phyloP scores from a whole-genome alignment of 2,329 filamentous ascomycete species.

The Fusarium nelsonii region DNA sequence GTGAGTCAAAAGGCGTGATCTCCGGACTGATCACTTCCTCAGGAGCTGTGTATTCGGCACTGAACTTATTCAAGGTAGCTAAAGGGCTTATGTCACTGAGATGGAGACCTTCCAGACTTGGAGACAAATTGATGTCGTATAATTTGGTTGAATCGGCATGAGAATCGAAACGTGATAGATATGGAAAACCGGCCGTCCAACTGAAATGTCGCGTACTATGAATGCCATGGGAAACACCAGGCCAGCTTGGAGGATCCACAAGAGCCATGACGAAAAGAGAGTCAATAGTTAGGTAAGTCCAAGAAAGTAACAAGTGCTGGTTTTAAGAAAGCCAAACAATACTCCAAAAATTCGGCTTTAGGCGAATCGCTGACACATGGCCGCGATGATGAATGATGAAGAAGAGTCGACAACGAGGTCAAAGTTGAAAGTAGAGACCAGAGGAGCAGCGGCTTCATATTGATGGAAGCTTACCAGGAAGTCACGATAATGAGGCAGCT shows the following conservation, averaged over 20 bases:
- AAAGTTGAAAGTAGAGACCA: not conserved
- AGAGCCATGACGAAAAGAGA: conserved; percentile 53
- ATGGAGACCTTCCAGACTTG: conserved; percentile 39
- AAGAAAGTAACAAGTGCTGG: conserved; percentile 53
- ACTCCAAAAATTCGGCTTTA: conserved; percentile 47
- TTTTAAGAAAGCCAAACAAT: conserved; percentile 61
- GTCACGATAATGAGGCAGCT: not conserved
- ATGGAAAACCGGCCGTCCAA: conserved; percentile 49
- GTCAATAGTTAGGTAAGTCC: conserved; percentile 43
- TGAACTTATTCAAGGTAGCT: conserved; percentile 57
- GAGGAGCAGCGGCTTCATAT: not conserved
- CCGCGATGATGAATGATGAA: conserved; percentile 50
- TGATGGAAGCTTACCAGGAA: conserved; percentile 15
- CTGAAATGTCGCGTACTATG: conserved; percentile 55
- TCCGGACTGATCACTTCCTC: conserved; percentile 2
- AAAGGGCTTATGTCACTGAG: conserved; percentile 52
- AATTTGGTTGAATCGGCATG: conserved; percentile 24
- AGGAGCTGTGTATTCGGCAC: conserved; percentile 8
- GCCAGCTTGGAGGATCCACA: conserved; percentile 49
- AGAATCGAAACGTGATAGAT: conserved; percentile 7
- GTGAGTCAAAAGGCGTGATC: conserved; percentile 34
- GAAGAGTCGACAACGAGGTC: conserved; percentile 23
- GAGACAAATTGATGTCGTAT: conserved; percentile 52
- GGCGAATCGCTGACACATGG: conserved; percentile 56
- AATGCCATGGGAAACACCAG: conserved; percentile 54